Evolutionary conservation across 2,329 filamentous ascomycete genomes (phyloP).

Genomic region (Clonostachys rhizophaga): DNA sequence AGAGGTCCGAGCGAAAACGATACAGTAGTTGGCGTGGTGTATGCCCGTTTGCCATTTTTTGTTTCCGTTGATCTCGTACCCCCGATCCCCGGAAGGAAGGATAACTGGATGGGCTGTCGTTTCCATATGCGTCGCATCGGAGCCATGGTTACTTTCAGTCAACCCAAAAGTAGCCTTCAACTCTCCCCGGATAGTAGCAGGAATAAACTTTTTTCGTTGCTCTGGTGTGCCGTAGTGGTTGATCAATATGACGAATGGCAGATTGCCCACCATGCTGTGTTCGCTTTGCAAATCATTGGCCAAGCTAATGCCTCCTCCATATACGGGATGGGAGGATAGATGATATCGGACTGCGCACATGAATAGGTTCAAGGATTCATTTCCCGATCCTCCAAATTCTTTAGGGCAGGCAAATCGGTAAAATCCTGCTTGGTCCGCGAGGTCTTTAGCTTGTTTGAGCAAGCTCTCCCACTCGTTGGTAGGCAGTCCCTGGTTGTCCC

Average conservation of each 20-base stretch:
- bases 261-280: conserved; percentile 9
- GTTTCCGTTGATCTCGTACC: conserved; percentile 8
- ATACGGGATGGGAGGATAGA: conserved; percentile 6
- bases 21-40: conserved; percentile 6
- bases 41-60: conserved; percentile 10
- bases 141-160: conserved; percentile 9
- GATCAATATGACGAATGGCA: conserved; percentile 7
- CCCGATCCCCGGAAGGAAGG: conserved; percentile 2
- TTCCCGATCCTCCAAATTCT: not conserved
- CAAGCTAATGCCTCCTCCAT: conserved; percentile 9
- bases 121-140: conserved; percentile 9
- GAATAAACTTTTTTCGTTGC: conserved; percentile 4
- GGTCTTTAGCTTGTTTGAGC: not conserved
- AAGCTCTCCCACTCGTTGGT: not conserved
- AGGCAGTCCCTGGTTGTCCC: not conserved
- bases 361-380: conserved; percentile 4
- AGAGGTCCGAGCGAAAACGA: conserved; percentile 10
- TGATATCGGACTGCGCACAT: conserved; percentile 10
- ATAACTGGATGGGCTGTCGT: conserved; percentile 4
- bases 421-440: not conserved
- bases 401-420: not conserved
- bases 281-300: conserved; percentile 10
- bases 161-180: conserved; percentile 6
- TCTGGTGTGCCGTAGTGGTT: conserved; percentile 6
- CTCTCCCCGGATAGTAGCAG: conserved; percentile 1